phyloP scores from a whole-genome alignment of 495 filamentous ascomycete species.

The Talaromyces nanjingensis region DNA sequence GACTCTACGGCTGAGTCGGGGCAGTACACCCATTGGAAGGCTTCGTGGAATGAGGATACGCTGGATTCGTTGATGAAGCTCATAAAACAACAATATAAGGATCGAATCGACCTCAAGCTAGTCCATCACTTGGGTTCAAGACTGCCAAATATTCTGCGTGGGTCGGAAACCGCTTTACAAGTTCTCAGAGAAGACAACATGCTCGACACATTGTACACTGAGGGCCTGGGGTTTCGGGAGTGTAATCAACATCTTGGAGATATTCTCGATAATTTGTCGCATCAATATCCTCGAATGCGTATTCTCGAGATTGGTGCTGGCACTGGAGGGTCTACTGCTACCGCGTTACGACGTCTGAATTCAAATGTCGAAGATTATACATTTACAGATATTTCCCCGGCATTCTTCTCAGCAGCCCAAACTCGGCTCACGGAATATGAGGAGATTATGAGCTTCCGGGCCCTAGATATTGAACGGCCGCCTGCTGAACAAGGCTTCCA shows the following conservation, averaged over 20 bases:
- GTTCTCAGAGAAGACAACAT: conserved; percentile 30
- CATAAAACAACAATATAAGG: not conserved
- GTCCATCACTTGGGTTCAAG: conserved; percentile 27
- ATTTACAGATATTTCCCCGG: conserved; percentile 43
- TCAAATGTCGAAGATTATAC: conserved; percentile 30
- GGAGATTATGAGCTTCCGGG: conserved; percentile 36
- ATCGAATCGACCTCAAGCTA: conserved; percentile 18
- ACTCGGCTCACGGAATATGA: conserved; percentile 14
- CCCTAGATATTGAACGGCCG: conserved; percentile 35
- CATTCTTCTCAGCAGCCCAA: conserved; percentile 28
- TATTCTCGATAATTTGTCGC: conserved; percentile 26
- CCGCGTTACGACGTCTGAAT: conserved; percentile 17
- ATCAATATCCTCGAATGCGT: conserved; percentile 24
- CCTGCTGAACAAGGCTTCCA: conserved; percentile 35
- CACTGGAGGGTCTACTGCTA: conserved; percentile 37
- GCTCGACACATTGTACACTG: conserved; percentile 31
- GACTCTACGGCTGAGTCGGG: not conserved
- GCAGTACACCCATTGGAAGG: not conserved
- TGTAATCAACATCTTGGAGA: conserved; percentile 14
- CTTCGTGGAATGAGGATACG: not conserved
- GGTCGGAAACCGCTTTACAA: conserved; percentile 34
- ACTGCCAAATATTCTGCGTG: conserved; percentile 28
- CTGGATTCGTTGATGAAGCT: not conserved
- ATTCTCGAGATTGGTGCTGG: conserved; percentile 33
- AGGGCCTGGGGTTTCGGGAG: conserved; percentile 19